Evolutionary conservation across 2,329 filamentous ascomycete species (phyloP).

Genomic region (Venturia effusa): DNA sequence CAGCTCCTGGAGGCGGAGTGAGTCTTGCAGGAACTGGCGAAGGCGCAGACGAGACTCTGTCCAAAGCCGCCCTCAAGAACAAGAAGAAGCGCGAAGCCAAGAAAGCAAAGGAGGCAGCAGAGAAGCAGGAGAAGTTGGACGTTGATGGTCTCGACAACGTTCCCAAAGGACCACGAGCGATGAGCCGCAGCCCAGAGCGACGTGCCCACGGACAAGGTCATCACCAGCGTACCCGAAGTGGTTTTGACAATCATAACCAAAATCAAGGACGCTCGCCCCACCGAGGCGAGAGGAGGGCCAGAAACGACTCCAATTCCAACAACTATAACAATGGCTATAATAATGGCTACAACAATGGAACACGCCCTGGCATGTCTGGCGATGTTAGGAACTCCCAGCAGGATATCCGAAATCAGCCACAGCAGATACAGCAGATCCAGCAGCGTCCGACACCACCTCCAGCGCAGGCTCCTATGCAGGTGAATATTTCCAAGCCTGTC

Average conservation of each 20-base stretch:
- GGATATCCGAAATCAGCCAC: conserved; percentile 1
- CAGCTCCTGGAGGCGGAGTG: conserved; percentile 55
- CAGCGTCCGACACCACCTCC: neutral
- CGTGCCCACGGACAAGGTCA: conserved; percentile 45
- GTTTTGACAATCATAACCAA: conserved; percentile 20
- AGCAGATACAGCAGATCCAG: neutral
- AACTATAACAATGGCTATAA: neutral
- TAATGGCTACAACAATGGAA: conserved; percentile 1
- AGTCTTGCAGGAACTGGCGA: conserved; percentile 54
- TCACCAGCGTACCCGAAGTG: conserved; percentile 32
- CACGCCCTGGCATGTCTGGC: neutral
- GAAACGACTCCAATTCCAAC: neutral
- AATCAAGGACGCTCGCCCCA: conserved; percentile 9
- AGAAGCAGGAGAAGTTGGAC: conserved; percentile 29
- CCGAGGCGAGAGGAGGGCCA: neutral
- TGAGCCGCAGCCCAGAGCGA: conserved; percentile 54
- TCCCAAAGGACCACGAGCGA: conserved; percentile 13
- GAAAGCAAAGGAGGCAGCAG: conserved; percentile 73
- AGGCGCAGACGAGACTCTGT: conserved; percentile 60
- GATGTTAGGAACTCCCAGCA: neutral
- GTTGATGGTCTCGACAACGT: conserved; percentile 10
- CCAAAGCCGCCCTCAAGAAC: conserved; percentile 83
- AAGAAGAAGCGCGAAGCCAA: conserved; percentile 97
- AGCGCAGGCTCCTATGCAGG: neutral
- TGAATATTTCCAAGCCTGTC: neutral